Base-by-base conservation (phyloP, 2,329 filamentous ascomycete genomes). In the Diaporthe velutina region DNA sequence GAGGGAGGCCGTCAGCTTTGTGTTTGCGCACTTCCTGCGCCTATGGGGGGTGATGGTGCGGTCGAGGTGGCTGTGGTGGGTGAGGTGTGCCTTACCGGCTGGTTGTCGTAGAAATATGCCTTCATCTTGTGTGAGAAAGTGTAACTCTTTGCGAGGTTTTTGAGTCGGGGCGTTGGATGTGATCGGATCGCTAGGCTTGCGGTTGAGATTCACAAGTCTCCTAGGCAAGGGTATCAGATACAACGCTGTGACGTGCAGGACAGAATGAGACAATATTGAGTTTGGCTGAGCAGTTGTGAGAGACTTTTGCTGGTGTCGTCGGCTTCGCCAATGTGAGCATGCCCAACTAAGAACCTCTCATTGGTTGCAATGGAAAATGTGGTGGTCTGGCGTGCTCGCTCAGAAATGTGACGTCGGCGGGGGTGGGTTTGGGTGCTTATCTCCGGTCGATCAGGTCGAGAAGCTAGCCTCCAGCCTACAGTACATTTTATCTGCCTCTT, bases 91-190 rank as follows among this genome's bases (percentile, higher is more conserved):
- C 88, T 81, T 83, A 90, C 89, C 73, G 86, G 85, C 75, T 86
- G 79, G 79, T 90, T 87, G 76, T 91, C 90, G 79, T 89, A 91
- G 77, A 87, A 82, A 80, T 91, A 91, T 76, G 89, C 90, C 80
- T 86, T 88, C 90, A 91, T 91, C 74, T 76, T 87, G 71, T 66
- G 38, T 12, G 64, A 28, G 15, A 30, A 35, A 5, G 30, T 66
- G 35, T 61, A 17, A 45, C 33, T 25, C 15, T 48, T 28, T 30
- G 22, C 81, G 93, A 22, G 38, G 33, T 8, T 35, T 50, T 35
- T n/a, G 17, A 13, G 17, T 30, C 10, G 15, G 17, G 38, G 6
- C 30, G 58, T 38, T 42, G 38, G 22, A 13, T 64, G 25, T 35
- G 50, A 30, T 22, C 10, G 28, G 33, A 10, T 42, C 7, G 7